Conservation (phyloP, 306 rosid species). For the Fragaria nilgerrensis region DNA sequence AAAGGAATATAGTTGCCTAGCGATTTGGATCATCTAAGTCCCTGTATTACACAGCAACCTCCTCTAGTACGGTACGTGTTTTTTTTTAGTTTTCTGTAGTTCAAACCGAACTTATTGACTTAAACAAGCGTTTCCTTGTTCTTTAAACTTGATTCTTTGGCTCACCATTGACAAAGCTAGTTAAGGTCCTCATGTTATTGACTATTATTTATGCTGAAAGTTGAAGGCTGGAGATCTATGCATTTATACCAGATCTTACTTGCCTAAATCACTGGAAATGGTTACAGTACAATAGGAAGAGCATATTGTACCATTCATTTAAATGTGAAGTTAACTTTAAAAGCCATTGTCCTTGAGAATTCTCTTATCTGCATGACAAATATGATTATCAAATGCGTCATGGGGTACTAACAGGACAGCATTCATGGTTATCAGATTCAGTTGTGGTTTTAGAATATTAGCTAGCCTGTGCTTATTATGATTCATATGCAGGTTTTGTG, state of each 20-base stretch:
- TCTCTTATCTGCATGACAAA: background rate
- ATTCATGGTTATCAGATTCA: too few relatives aligned
- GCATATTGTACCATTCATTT: background rate
- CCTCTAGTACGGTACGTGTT: background rate
- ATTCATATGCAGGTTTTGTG: too few relatives aligned
- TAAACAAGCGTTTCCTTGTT: background rate
- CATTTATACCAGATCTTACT: background rate
- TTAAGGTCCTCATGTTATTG: background rate
- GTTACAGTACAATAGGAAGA: background rate
- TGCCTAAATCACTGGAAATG: too few relatives aligned
- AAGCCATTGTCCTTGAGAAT: background rate
- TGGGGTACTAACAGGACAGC: slow-evolving; percentile 15
- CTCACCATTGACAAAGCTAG: background rate
- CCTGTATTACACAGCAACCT: background rate
- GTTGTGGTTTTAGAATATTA: too few relatives aligned
- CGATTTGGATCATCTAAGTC: background rate
- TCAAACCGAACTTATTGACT: background rate
- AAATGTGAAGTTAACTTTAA: background rate
- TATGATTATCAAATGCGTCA: background rate
- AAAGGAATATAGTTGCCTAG: background rate
- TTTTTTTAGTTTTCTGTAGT: background rate
- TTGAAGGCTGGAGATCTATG: background rate
- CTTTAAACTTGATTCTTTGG: background rate
- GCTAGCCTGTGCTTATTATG: too few relatives aligned
- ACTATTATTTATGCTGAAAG: background rate